phyloP scores from a whole-genome alignment of 2,329 filamentous ascomycete genomes.

The Rachicladosporium sp. region DNA sequence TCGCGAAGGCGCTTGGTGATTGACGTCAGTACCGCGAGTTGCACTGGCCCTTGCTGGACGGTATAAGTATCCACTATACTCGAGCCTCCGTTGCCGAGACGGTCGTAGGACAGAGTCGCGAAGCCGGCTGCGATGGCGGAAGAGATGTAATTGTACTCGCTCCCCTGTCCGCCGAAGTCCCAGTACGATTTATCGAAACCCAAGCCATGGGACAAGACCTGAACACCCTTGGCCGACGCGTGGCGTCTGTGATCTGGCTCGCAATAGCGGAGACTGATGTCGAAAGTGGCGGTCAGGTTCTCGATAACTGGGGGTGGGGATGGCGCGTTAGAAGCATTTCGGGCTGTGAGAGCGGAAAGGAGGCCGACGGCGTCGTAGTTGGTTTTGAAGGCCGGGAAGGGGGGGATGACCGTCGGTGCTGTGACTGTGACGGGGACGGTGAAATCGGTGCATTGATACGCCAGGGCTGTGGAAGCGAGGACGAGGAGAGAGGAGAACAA shows the following conservation, averaged over 20 bases:
- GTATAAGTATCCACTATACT: constrained; percentile 9
- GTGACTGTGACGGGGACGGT: constrained; percentile 4
- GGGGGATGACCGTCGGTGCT: constrained; percentile 5
- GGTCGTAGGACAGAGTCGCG: constrained; percentile 11
- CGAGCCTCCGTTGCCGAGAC: constrained; percentile 10
- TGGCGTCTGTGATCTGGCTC: background rate
- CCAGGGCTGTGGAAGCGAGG: background rate
- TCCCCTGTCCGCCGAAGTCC: constrained; percentile 8
- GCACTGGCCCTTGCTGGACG: constrained; percentile 8
- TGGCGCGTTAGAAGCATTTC: constrained; percentile 1
- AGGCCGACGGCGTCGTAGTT: constrained; percentile 9
- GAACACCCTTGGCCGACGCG: constrained; percentile 3
- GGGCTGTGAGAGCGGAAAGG: constrained; percentile 5
- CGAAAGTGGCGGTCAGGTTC: constrained; percentile 6
- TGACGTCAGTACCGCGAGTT: constrained; percentile 8
- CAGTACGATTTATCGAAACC: constrained; percentile 13
- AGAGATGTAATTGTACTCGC: constrained; percentile 11
- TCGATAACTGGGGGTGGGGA: constrained; percentile 5
- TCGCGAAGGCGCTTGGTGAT: constrained; percentile 9
- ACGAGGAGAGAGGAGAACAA: background rate
- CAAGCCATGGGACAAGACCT: constrained; percentile 12
- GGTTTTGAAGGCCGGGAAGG: constrained; percentile 9
- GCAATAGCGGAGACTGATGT: constrained; percentile 11
- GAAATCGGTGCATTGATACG: constrained; percentile 8
- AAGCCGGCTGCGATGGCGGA: constrained; percentile 9